These are phyloP conservation scores for Blastobotrys chiropterorum DNA, from an alignment of 805 yeast genomes.

Conservation along the genomic window DNA sequence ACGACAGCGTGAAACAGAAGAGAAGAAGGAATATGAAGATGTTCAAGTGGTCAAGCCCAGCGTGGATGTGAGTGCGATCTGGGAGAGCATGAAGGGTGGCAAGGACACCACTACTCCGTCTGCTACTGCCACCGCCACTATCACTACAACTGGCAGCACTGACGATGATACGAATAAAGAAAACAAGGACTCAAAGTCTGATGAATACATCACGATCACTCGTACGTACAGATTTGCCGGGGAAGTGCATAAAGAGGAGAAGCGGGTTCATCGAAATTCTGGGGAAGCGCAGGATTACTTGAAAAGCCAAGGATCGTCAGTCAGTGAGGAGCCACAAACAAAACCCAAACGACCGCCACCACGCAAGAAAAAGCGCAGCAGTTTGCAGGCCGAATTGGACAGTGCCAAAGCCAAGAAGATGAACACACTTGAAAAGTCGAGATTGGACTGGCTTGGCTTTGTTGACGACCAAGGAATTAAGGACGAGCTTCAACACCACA, in stretches of 20 bases:
- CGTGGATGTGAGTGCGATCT: constrained; percentile 46
- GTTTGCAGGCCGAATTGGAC: constrained; percentile 68
- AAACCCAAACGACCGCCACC: constrained; percentile 16
- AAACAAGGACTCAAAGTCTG: constrained; percentile 18
- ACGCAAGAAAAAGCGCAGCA: constrained; percentile 58
- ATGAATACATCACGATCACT: constrained; percentile 60
- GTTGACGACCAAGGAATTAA: constrained; percentile 80
- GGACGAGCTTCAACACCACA: constrained; percentile 74
- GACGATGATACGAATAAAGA: background rate
- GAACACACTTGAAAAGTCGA: constrained; percentile 86
- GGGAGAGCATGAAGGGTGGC: constrained; percentile 44
- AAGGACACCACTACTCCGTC: constrained; percentile 8
- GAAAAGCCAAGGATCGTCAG: background rate
- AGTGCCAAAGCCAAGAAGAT: constrained; percentile 69
- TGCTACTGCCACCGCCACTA: background rate
- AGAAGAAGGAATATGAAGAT: constrained; percentile 29
- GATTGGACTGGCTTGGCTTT: constrained; percentile 91
- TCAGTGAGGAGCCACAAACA: background rate
- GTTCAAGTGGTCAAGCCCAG: constrained; percentile 27
- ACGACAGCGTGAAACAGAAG: constrained; percentile 42
- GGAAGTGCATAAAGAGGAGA: constrained; percentile 67
- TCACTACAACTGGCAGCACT: constrained; percentile 1
- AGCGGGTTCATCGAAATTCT: constrained; percentile 66
- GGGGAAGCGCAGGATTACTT: constrained; percentile 85
- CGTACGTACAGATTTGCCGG: constrained; percentile 89